Evolutionary conservation across 305 asterid genomes (phyloP), one percentile per base, ranked within the genome.

Genomic region (Lippia alba): DNA sequence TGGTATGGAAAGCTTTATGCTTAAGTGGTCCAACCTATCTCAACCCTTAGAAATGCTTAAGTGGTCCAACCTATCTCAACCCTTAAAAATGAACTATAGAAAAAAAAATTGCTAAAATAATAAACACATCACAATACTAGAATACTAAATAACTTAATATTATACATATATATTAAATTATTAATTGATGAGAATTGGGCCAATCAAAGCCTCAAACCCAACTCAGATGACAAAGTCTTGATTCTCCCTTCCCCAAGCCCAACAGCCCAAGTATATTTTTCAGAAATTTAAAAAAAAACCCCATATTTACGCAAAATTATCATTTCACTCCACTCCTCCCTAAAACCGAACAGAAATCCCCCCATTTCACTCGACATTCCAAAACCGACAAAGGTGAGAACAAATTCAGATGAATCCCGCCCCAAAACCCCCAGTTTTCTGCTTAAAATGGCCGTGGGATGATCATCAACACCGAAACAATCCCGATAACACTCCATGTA

Each of bases 401-500:
- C 24, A 46, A 4, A 56, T 1, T 12, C 19, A 36, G 71, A 68
- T 87, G 91, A 79, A 76, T 63, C 78, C 94, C 30, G 32, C 46
- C 19, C 84, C 87, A 6, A 85, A 83, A 46, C 50, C 73, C 60
- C 86, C 86, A 41, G 30, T 79, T 30, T 85, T 92, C 80, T 92
- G 97, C 85, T 65, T 86, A 60, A 93, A 85, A 74, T 91, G 96
- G 96, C 96, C 98, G 45, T 89, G 96, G 96, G 86, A 82, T 61
- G 32, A 53, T 20, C 74, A 68, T 64, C 79, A 76, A 56, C 56
- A 61, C 41, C 78, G 64, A 40, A 78, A 72, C 20, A 73, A 69
- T 54, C 11, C 51, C 66, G 61, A 66, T 11, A 79, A 60, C 61
- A 51, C 14, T 63, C 74, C 82, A 53, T 93, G 97, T 70, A 77